Base-by-base conservation (phyloP, 2,329 filamentous ascomycete genomes). In the Aulographum hederae region DNA sequence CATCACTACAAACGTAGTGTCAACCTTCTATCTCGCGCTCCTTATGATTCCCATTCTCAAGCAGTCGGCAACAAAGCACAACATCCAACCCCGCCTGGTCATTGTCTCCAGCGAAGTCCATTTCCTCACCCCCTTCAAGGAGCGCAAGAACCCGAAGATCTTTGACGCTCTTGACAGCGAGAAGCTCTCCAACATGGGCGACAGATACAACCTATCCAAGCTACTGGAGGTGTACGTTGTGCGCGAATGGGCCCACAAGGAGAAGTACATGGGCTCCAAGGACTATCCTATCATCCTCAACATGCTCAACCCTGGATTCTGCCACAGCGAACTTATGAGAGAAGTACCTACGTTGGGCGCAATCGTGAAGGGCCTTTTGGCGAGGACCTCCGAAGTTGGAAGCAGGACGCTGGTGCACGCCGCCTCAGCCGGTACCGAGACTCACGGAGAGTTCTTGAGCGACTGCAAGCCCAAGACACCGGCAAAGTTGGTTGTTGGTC, bases 401-500 rank as follows among this genome's bases (percentile, higher is more conserved):
- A 17, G 18, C 6, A 21, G 35, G 25, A 37, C 35, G 13, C 14
- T 37, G 16, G 33, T 37, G 6, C 23, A 32, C 26, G 35, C 28
- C 12, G 18, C 34, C 14, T 20, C 16, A 16, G 29, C 29, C 13
- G 35, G 34, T 4, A 17, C 18, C 6, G 29, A 36, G 25, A 18
- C 14, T 15, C 34, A 37, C 15, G 35, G 35, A 16, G 18, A 32
- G 23, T 37, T 28, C 26, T n/a, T 36, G 18, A 14, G 17, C 13
- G 18, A 37, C 26, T 32, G 17, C 26, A 12, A 11, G 13, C 15
- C 32, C 26, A 6, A 13, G 2, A 12, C 16, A 8, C 18, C 13
- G 11, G 50, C 49, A 3, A 13, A 37, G 3, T 57, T 61, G 34
- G 55, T 61, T 8, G 45, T 38, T 10, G 56, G 54, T 19, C 40